A percentile compares a stretch with the other conserved stretches of the same genome.
These are phyloP conservation scores for Scedosporium dehoogii DNA, from an alignment of 2,329 filamentous ascomycete species.

Conservation along the genomic window DNA sequence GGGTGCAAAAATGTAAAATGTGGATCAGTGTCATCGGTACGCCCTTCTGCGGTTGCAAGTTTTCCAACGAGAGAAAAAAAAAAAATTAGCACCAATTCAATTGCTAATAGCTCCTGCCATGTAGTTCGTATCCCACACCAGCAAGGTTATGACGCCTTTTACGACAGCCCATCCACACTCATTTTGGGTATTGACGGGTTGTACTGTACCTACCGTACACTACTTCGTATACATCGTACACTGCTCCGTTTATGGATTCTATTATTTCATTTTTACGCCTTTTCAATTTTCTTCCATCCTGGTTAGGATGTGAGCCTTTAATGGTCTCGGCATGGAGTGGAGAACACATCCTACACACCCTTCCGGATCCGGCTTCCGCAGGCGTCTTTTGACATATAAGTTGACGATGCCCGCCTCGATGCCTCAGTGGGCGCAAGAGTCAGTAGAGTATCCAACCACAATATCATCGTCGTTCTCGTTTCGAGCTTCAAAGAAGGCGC, in stretches of 20 bases:
- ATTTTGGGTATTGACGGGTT: background rate
- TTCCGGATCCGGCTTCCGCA: background rate
- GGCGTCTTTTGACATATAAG: background rate
- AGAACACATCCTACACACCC: background rate
- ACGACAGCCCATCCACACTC: background rate
- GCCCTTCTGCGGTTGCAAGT: background rate
- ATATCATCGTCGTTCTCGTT: background rate
- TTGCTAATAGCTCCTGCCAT: background rate
- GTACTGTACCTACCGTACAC: background rate
- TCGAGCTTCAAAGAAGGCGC: background rate
- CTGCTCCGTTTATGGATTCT: background rate
- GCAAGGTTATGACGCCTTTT: background rate
- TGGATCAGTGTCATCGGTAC: background rate
- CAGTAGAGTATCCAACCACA: background rate
- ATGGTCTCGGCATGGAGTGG: background rate
- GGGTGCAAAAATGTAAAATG: background rate
- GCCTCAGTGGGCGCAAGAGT: background rate
- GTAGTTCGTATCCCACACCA: background rate
- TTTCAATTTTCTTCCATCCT: background rate
- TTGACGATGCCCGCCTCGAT: background rate
- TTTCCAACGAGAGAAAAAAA: background rate
- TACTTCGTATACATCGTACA: background rate
- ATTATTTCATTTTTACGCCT: background rate
- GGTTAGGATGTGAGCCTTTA: too few species aligned
- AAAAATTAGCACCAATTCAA: background rate